Evolutionary conservation across 176 grass and related monocot genomes (phyloP).

Genomic region (Miscanthus lutarioriparius): DNA sequence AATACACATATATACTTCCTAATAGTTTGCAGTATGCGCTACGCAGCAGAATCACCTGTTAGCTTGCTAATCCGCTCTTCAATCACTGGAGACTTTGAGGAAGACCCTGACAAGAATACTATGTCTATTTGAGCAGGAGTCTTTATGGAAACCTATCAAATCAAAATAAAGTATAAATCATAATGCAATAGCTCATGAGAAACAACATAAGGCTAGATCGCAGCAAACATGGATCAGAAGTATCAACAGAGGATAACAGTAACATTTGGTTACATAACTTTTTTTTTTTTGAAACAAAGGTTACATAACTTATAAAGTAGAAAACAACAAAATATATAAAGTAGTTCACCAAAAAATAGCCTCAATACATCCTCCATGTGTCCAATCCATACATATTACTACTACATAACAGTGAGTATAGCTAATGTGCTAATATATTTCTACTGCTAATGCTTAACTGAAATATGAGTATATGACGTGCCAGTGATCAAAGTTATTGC

Average conservation of each 20-base stretch:
- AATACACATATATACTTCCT: no score
- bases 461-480: not conserved
- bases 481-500: not conserved
- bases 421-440: not conserved
- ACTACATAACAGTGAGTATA: not conserved
- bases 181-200: not conserved
- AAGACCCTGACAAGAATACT: constrained; percentile 72
- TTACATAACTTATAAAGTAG: not conserved
- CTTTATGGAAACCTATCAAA: constrained; percentile 64
- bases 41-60: constrained; percentile 67
- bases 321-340: not conserved
- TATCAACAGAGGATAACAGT: not conserved
- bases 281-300: no score
- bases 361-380: not conserved
- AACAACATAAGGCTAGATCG: not conserved
- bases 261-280: not conserved
- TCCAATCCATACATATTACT: not conserved
- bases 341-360: not conserved
- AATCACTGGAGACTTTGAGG: constrained; percentile 44
- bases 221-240: constrained; percentile 5
- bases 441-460: not conserved
- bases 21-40: not conserved
- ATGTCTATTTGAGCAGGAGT: constrained; percentile 76
- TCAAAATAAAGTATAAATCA: constrained; percentile 26
- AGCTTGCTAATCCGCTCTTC: constrained; percentile 61